Base-by-base conservation (phyloP, 2,329 filamentous ascomycete genomes). In the Ophiostoma piceae region DNA sequence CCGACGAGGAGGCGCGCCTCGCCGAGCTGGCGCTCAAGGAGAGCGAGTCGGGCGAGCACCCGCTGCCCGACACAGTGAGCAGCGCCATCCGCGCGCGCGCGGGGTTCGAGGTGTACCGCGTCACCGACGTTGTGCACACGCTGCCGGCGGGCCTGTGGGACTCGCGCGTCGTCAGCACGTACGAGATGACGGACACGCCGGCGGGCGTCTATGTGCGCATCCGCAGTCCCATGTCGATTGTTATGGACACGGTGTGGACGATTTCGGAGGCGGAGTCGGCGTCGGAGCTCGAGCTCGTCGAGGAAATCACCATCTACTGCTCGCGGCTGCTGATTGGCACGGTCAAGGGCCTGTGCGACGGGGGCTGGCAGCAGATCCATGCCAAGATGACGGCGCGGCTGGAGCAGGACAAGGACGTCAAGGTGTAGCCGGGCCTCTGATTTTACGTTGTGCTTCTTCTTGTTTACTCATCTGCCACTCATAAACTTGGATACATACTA, bases 111-210 rank as follows among this genome's bases (percentile, higher is more conserved):
- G 78, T 79, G 72, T 87, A 83, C 77, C 78, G 79, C 41, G 83
- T 86, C 32, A 83, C 80, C 7, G 83, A 84, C 72, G 77, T 80
- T 51, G 79, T 85, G 8, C 83, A 85, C 73, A 79, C 83, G 51
- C 78, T 87, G 32, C 84, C 84, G 3, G 83, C 83, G 16, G 84
- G 84, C 2, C 78, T 87, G 37, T 87, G 84, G 84, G 84, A 84
- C 74, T 82, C 80, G 68, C 82, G 83, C 66, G 82, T 87, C 7
- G 79, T 83, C 68, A 86, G 84, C 77, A 81, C 76, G 6, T 84
- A 85, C 74, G 84, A 87, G 76, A 83, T 87, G 71, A 82, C 83
- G 22, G 77, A 85, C 72, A 77, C 83, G 22, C 77, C 78, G 37
- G 14, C 19, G 5, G 85, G 85, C 22, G 74, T 84, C 7, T 86